Evolutionary conservation across 371 early-diverging fungal genomes (phyloP).

Genomic region (Mucor plumbeus): DNA sequence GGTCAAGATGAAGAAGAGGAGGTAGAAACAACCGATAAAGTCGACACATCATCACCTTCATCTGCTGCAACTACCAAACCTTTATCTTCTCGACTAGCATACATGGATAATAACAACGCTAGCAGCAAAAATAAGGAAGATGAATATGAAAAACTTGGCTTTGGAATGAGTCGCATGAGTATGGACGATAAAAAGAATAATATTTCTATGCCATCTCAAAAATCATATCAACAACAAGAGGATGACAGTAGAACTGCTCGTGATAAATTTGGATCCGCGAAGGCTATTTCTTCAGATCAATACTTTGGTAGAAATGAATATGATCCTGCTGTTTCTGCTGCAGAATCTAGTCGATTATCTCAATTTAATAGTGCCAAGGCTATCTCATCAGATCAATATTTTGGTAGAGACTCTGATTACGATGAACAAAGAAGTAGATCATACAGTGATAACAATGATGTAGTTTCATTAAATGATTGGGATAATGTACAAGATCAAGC

Average conservation of each 20-base stretch:
- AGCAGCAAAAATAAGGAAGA: conserved; percentile 37
- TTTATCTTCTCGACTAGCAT: conserved; percentile 31
- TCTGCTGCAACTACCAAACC: conserved; percentile 8
- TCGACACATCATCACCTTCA: background rate
- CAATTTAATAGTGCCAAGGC: conserved; percentile 76
- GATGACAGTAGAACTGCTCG: conserved; percentile 50
- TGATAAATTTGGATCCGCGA: conserved; percentile 77
- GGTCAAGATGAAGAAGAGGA: conserved; percentile 51
- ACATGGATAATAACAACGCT: conserved; percentile 17
- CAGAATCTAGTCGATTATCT: conserved; percentile 66
- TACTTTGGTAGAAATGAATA: conserved; percentile 86
- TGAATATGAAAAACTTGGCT: conserved; percentile 76
- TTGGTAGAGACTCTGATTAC: conserved; percentile 70
- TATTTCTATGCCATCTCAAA: conserved; percentile 26
- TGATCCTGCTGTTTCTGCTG: conserved; percentile 66
- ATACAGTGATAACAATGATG: conserved; percentile 9
- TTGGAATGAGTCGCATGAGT: conserved; percentile 74
- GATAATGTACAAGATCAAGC: conserved; percentile 63
- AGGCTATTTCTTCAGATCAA: conserved; percentile 88
- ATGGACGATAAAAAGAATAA: conserved; percentile 19
- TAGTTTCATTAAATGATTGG: conserved; percentile 42
- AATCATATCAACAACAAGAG: conserved; percentile 23
- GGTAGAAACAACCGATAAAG: background rate
- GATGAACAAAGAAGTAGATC: conserved; percentile 19
- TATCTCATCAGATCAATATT: conserved; percentile 84